A percentile compares a stretch with the other conserved stretches of the same genome.
These are phyloP conservation scores for Vanderwaltozyma polyspora DNA, from an alignment of 805 yeast genomes.

Conservation along the genomic window DNA sequence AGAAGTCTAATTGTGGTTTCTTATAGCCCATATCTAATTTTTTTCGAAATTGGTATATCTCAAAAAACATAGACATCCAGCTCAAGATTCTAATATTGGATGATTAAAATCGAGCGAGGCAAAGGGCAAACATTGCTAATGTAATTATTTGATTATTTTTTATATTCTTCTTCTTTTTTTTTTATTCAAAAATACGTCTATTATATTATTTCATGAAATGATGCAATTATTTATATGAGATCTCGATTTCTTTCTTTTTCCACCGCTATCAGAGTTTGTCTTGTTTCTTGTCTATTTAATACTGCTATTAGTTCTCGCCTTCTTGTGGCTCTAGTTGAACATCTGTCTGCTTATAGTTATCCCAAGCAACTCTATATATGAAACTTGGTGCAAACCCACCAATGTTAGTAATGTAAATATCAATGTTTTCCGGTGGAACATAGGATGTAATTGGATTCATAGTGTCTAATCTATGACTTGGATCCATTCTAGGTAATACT, in stretches of 20 bases:
- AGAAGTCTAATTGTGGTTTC: conserved; percentile 36
- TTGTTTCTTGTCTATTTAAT: too few species aligned
- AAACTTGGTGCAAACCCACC: conserved; percentile 97
- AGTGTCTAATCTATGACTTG: conserved; percentile 35
- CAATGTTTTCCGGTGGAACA: conserved; percentile 87
- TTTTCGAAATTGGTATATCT: conserved; percentile 12
- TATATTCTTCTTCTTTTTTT: too few species aligned
- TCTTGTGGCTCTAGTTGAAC: conserved; percentile 43
- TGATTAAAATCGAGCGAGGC: conserved; percentile 49
- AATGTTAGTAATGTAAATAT: conserved; percentile 85
- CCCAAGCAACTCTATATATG: conserved; percentile 88
- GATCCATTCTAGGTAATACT: conserved; percentile 44
- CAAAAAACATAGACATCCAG: conserved; percentile 36
- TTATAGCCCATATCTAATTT: conserved; percentile 37
- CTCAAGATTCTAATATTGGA: conserved; percentile 39
- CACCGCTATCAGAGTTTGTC: too few species aligned
- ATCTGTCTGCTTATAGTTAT: conserved; percentile 83
- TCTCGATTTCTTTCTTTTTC: too few species aligned
- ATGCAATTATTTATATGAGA: neutral
- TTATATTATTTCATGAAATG: too few species aligned
- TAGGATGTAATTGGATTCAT: conserved; percentile 86
- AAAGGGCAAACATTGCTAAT: conserved; percentile 34
- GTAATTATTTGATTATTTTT: neutral
- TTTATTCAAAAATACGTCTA: too few species aligned
- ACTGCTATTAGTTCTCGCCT: too few species aligned